Base-by-base conservation (phyloP, 2,329 filamentous ascomycete species). In the Arthrinium phaeospermum region DNA sequence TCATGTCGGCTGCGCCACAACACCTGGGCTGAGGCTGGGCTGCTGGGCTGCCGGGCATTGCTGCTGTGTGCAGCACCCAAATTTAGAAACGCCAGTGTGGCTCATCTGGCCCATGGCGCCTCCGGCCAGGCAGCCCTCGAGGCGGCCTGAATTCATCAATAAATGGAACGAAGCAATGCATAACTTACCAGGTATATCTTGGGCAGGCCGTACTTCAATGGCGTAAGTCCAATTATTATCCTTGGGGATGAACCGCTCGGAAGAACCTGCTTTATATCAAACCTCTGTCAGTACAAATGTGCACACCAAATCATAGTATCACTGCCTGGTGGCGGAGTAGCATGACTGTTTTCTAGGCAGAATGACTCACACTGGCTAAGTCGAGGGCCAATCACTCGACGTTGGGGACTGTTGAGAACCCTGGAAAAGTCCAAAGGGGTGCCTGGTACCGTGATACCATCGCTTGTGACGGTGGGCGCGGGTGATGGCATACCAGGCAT, bases 161-260 rank as follows among this genome's bases (percentile, higher is more conserved):
- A 61, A 68, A 69, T 61, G 64, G 71, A 61, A 67, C 19, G 19
- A 22, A 68, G 68, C 49, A 69, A 77, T 12, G 22, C 34, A n/a
- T n/a, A 64, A 64, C 77, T 75, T 71, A 77, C 78, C 69, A 71
- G 49, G 53, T 53, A 71, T 51, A 37, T 77, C 76, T 34, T 14
- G 34, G 67, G 74, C 75, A 37, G 77, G 78, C 75, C 73, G 75
- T 0, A 79, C 78, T 69, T 79, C 76, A n/a, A 79, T 72, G n/a
- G 72, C 75, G 45, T 78, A 79, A 34, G 77, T 75, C 78, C 78
- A 80, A 30, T 49, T 68, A 22, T n/a, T 68, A 34, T 46, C 67
- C 46, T n/a, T 47, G 14, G 46, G 46, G 14, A 68, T 22, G 67
- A 30, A 68, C n/a, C 3, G 67, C n/a, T 47, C 46, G 41, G 34